Evolutionary conservation across 2,329 filamentous ascomycete genomes (phyloP), one percentile per base, ranked within the genome.

Genomic region (Colletotrichum musicola): DNA sequence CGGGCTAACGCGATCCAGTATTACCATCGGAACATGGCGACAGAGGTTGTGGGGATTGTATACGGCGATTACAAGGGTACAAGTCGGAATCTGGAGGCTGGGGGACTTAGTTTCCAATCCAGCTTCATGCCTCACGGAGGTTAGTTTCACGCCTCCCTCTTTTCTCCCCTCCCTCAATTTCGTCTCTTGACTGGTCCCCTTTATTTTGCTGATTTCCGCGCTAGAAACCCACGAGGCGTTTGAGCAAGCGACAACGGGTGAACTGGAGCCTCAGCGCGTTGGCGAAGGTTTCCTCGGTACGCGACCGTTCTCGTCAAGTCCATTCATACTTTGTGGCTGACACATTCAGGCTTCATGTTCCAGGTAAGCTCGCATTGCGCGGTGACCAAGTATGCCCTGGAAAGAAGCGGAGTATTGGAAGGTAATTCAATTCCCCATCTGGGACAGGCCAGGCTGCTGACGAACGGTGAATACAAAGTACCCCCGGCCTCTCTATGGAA

Each of bases 11-110:
- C 4, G 10, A 67, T 68, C 9, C 69, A 76, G 5, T 90, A 88
- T 79, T 89, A 89, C 75, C 87, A 89, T 74, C 81, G 85, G 57
- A 87, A 86, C 73, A 84, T 84, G 55, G 85, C 85, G 68, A 82
- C 81, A 2, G 85, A 87, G 71, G 80, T 86, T 71, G 83, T 84
- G 77, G 83, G 83, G 6, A 76, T 85, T 57, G 81, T 84, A 62
- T 68, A 72, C 22, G 76, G 76, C 20, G 69, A 69, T 16, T 78
- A 77, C 63, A 66, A 58, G 50, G 76, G 76, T n/a, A 76, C 72
- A 20, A 74, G 74, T 22, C 70, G 75, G 16, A 71, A 72, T 30
- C 71, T 78, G 4, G 73, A 74, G 53, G 71, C 72, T n/a, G 76
- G 76, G 7, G 76, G 76, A 4, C 60, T 78, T 50, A 75, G 73